Percentiles rank a stretch among this genome's conserved stretches.
Evolutionary conservation across 2,329 filamentous ascomycete genomes (phyloP).

Genomic region (Aspergillus pseudoterreus): DNA sequence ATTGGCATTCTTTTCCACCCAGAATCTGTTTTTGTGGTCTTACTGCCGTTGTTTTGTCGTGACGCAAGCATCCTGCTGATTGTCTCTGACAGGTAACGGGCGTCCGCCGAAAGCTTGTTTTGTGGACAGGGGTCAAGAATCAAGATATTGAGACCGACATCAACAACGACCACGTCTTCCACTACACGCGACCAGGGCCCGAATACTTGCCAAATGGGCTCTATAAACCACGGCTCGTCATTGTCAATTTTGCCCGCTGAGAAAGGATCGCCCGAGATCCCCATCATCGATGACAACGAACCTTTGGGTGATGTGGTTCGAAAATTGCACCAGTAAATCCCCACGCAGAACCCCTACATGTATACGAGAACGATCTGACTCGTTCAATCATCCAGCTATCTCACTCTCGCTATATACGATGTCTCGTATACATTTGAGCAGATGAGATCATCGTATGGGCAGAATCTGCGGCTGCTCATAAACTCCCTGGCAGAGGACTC

Average conservation of each 20-base stretch:
- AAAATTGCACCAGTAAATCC: constrained; percentile 36
- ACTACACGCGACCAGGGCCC: background rate
- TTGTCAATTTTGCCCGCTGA: constrained; percentile 14
- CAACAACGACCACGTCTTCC: background rate
- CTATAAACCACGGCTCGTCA: constrained; percentile 9
- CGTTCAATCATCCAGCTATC: constrained; percentile 28
- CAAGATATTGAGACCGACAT: too few relatives aligned
- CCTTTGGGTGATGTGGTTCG: constrained; percentile 36
- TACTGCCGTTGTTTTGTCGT: too few relatives aligned
- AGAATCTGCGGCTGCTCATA: constrained; percentile 37
- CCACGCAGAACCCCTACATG: background rate
- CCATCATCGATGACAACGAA: constrained; percentile 40
- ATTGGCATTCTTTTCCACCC: too few relatives aligned
- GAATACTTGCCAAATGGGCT: constrained; percentile 2
- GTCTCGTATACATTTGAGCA: constrained; percentile 44
- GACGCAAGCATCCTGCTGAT: background rate
- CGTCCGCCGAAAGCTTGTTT: too few relatives aligned
- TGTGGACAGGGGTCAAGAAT: too few relatives aligned
- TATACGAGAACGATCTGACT: constrained; percentile 3
- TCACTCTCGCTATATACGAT: constrained; percentile 37
- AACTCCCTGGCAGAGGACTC: constrained; percentile 38
- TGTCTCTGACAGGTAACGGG: too few relatives aligned
- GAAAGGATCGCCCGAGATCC: constrained; percentile 33
- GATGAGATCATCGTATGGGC: constrained; percentile 37
- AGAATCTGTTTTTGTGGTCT: too few relatives aligned